Base-by-base conservation (phyloP, 176 grass and related monocot species). In the Cymbopogon citratus region DNA sequence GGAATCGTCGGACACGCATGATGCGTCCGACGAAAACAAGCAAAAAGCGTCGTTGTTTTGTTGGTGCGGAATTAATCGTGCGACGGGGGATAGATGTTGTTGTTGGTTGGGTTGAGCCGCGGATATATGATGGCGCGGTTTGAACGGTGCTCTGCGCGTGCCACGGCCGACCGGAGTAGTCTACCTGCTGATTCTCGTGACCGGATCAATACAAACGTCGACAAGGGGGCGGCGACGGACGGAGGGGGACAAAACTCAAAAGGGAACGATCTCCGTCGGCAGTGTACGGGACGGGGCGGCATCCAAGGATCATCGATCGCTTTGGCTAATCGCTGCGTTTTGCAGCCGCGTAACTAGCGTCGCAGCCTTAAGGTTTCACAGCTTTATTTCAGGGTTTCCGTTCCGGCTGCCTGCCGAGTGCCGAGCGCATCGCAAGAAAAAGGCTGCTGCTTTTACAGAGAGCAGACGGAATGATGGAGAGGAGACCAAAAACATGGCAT, bases 81-180 rank as follows among this genome's bases (percentile, higher is more conserved):
- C 1, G 8, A 40, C 8, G 38, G 36, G 36, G 6, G 6, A 7
- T 6, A 38, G n/a, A n/a, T n/a, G n/a, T n/a, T n/a, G n/a, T n/a
- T n/a, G n/a, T 33, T 10, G 38, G 40, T 12, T 43, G 40, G 9
- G 40, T 43, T 43, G 2, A 6, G 40, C 43, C 44, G 18, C 19
- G 31, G 81, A 85, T n/a, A n/a, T n/a, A n/a, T 84, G 86, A 88
- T 88, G 86, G 59, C 45, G 74, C 74, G 51, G 74, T 83, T 74
- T 78, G 81, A 33, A 33, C 31, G 31, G 31, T 33, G n/a, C n/a
- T n/a, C n/a, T n/a, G n/a, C n/a, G n/a, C n/a, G n/a, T n/a, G n/a
- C n/a, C n/a, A n/a, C n/a, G 54, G n/a, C n/a, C 19, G 54, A 9
- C 21, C 21, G 56, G 21, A 24, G 21, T 23, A 8, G 16, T 29